These are phyloP conservation scores for Paecilomyces niveus DNA, from an alignment of 2,329 filamentous ascomycete species.

Conservation along the genomic window DNA sequence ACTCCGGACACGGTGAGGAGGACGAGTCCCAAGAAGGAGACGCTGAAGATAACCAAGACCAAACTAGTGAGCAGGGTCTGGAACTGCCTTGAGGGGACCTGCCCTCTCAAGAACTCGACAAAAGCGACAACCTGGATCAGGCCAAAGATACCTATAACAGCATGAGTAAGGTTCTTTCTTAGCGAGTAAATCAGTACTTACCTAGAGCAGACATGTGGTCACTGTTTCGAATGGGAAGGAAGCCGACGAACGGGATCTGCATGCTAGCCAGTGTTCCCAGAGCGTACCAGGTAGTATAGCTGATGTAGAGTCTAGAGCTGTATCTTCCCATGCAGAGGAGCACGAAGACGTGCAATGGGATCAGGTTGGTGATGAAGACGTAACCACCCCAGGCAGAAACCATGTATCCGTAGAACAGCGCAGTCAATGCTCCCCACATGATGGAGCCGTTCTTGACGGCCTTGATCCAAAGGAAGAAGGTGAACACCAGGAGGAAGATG, in stretches of 20 bases:
- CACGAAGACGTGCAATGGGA: constrained; percentile 89
- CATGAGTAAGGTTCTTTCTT: not conserved
- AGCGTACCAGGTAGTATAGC: constrained; percentile 97
- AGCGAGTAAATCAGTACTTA: constrained; percentile 36
- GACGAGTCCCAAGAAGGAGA: constrained; percentile 70
- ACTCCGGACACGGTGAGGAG: constrained; percentile 77
- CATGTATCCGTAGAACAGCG: constrained; percentile 99
- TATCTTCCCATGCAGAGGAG: constrained; percentile 95
- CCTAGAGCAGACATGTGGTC: constrained; percentile 97
- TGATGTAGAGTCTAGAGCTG: constrained; percentile 87
- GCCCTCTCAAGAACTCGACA: constrained; percentile 82
- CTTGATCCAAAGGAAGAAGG: constrained; percentile 99
- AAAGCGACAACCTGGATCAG: constrained; percentile 90
- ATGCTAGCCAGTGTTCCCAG: constrained; percentile 94
- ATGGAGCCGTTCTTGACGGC: constrained; percentile 93
- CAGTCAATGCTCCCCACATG: constrained; percentile 91
- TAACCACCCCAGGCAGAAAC: constrained; percentile 99
- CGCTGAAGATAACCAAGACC: constrained; percentile 64
- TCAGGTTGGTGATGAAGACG: constrained; percentile 96
- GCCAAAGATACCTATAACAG: constrained; percentile 72
- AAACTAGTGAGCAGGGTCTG: constrained; percentile 76
- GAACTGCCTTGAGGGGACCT: constrained; percentile 88
- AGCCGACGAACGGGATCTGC: constrained; percentile 98
- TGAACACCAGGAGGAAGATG: constrained; percentile 97
- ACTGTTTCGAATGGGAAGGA: constrained; percentile 90